Evolutionary conservation across 1,284 basidiomycete species (phyloP), one percentile per base, ranked within the genome.

Genomic region (Rhodotorula sp.): DNA sequence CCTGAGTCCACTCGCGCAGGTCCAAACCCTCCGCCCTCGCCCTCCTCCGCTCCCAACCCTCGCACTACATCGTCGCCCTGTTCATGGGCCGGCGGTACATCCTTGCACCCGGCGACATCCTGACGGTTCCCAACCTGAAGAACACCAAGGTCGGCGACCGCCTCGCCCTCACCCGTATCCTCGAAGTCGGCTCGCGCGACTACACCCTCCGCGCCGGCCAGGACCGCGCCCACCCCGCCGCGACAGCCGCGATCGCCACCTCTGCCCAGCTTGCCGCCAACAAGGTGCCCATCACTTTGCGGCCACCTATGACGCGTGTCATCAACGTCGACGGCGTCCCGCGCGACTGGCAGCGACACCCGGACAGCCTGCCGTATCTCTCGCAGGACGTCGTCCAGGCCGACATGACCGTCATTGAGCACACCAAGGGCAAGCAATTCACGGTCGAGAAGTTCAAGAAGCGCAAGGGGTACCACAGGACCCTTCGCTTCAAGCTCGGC

Each of bases 401-500:
- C 53, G 84, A 89, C 72, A 89, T 93, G 29, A 95, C 93, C 24
- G 93, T 99, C 20, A 83, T 98, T 57, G 95, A 99, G 81, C 94
- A 99, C 80, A 98, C 95, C 48, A 96, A 94, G 81, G 91, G 92
- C 24, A 86, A 86, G 59, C 89, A 98, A 88, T 91, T 95, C 81
- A 86, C 85, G 74, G 90, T 92, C 64, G 86, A 94, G 81, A 96
- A 97, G 84, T 95, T 94, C 85, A 99, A 98, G 85, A 84, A 93
- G 81, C 89, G 95, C 87, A 98, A 98, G 84, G 94, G 94, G 22
- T 98, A 98, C 83, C 34, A 79, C 75, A 51, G 74, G 63, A 68
- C 63, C 22, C 59, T 75, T 39, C 62, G 72, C 62, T 70, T 67
- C 63, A 75, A 75, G 64, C 66, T 75, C 36, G 74, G 54, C 15